Conservation (phyloP, 2,329 filamentous ascomycete species). For the Sporothrix sp. region DNA sequence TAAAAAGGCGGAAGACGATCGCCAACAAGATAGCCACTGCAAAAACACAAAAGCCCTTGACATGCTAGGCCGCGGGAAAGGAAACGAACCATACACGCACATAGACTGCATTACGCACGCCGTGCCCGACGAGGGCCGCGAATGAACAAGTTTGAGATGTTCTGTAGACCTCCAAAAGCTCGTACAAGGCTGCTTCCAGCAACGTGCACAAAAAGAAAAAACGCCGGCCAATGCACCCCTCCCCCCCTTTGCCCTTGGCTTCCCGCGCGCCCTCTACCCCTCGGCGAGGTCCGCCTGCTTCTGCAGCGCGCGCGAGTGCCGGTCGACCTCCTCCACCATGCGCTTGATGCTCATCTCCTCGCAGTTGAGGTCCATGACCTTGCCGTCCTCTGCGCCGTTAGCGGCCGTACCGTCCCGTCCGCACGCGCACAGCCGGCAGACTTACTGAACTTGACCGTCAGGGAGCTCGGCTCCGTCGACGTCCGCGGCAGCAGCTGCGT, state of each 20-base stretch:
- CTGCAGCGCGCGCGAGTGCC: constrained; percentile 74
- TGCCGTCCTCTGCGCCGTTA: constrained; percentile 66
- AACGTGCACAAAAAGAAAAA: neutral
- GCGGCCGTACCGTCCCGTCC: neutral
- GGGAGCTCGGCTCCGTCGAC: constrained; percentile 56
- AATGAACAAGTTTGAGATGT: neutral
- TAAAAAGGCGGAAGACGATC: neutral
- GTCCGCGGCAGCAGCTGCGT: constrained; percentile 63
- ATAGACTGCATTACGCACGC: neutral
- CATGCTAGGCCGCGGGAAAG: neutral
- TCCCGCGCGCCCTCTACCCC: constrained; percentile 15
- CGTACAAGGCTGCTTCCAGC: neutral
- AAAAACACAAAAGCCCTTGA: constrained; percentile 1
- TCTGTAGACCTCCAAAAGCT: neutral
- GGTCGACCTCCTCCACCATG: constrained; percentile 78
- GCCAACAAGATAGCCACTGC: neutral
- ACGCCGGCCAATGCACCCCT: constrained; percentile 8
- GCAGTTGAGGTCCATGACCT: constrained; percentile 74
- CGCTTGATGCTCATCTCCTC: constrained; percentile 76
- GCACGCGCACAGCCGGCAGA: no score
- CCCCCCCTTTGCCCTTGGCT: neutral
- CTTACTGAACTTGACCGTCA: constrained; percentile 81
- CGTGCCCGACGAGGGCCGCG: no score
- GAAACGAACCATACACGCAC: neutral
- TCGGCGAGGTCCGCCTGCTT: constrained; percentile 70